Evolutionary conservation across 2,329 filamentous ascomycete species (phyloP), one percentile per base, ranked within the genome.

Genomic region (Penicillium sclerotiorum): DNA sequence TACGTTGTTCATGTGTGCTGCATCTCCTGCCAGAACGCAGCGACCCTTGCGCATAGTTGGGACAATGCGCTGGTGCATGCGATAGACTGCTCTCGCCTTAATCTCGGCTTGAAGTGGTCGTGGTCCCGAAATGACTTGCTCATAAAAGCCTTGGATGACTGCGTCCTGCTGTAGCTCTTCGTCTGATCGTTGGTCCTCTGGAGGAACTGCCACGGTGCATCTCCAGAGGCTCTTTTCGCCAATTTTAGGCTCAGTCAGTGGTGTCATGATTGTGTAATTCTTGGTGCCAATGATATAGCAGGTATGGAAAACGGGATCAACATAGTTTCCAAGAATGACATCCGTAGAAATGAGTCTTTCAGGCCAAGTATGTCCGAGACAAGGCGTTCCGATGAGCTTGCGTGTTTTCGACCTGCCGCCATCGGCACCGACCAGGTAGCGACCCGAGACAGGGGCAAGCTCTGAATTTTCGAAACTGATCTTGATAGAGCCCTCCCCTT

Each of bases 1-100:
- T 27, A 42, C 40, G n/a, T 42, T 42, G 40, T 30, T 30, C 25
- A 42, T 42, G 25, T 42, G 40, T 9, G 25, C 25, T 21, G 40
- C 25, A 13, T 42, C 40, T 30, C 40, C 40, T 5, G 25, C 40
- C 3, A 42, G 11, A 12, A 42, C 15, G 17, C 23, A 28, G 4
- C 40, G 25, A 32, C 40, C 40, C 17, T 30, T 42, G 9, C 40
- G 15, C 40, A 42, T 32, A 15, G 40, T 32, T 8, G 40, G 20
- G 12, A 21, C 40, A 11, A 30, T 13, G 11, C 25, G 40, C 17
- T 42, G 40, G 11, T 42, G 40, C 12, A 42, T 42, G 9, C 23
- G 25, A 12, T 42, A 42, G 9, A 32, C 17, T 18, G 23, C 17
- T 25, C 22, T 42, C 8, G 23, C 25, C 15, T 8, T 20, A 17